Base-by-base conservation (phyloP, 1,139 yeast species). In the Geotrichum klebahnii region DNA sequence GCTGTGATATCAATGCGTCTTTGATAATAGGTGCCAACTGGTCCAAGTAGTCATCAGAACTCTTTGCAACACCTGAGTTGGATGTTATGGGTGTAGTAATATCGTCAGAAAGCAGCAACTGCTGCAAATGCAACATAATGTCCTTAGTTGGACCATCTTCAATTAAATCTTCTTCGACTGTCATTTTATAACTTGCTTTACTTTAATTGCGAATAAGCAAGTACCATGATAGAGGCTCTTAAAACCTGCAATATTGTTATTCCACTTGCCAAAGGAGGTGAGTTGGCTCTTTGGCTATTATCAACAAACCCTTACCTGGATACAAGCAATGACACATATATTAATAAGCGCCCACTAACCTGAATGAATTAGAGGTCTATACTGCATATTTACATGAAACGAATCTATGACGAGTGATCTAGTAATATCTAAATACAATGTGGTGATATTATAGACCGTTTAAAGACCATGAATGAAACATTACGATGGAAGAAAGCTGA, bases 11-110 rank as follows among this genome's bases (percentile, higher is more conserved):
- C 48, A 87, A 68, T n/a, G 90, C 84, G 19, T 80, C 78, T 59
- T 79, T 80, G 54, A 87, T 75, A n/a, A 85, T 76, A 0, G 95
- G 95, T 1, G 89, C 86, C 53, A 87, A 72, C 65, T 84, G 87
- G 57, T 87, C 95, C 38, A 87, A 68, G 62, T 82, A 84, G 60
- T 84, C 90, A 50, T 82, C 86, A 14, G 54, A 44, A 22, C 44
- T 42, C 12, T 37, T 44, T 1, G 43, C 46, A 12, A 24, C 14
- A 6, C 28, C 29, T 16, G 51, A 29, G 5, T 38, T 32, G 35
- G 14, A 10, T 20, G 38, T 29, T 28, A 20, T 10, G 26, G 29
- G 24, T 8, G 43, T 16, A 17, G 23, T 36, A 29, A 44, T 40
- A 32, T 37, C 43, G 26, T 52, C 52, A n/a, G 54, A 28, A 10